Evolutionary conservation across 768 basidiomycete species (phyloP), one percentile per base, ranked within the genome.

Genomic region (Kwoniella newhampshirensis): DNA sequence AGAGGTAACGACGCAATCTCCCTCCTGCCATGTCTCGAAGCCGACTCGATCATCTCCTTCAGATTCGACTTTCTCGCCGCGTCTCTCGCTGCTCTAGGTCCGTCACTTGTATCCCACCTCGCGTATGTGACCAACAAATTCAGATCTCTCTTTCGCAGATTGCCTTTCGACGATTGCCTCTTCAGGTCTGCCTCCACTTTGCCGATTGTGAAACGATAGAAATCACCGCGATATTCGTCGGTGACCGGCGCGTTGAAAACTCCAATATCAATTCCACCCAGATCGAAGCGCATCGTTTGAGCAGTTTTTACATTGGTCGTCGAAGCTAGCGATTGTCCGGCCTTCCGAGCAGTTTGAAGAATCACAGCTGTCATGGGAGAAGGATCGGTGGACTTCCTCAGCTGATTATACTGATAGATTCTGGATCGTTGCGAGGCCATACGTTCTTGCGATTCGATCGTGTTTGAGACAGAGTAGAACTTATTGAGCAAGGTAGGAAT

Each of bases 161-260:
- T 41, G 5, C 58, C 62, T 13, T 57, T 52, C 1, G 59, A 51
- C 37, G 51, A 18, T 15, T 51, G 46, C 42, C 72, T 45, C 18
- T 47, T 45, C 17, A 75, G 41, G 30, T 65, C 58, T 28, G 71
- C 62, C 39, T 62, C 62, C 23, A 73, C 59, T 17, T 56, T 58
- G 9, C 66, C 68, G 17, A 74, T 53, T 20, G 60, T 51, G 48
- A 77, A 69, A 13, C 66, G 61, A 35, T 71, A 75, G 55, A 74
- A 73, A 43, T 68, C 60, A 13, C 60, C 44, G 30, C 44, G 35
- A 3, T 52, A 40, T 23, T 70, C 63, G 30, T 49, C 46, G 11
- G 56, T 44, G 4, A 51, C 40, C 4, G 56, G 50, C 1, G 48
- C 50, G 49, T 66, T 72, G 56, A 70, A 75, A 23, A 75, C 50